Evolutionary conservation across 2,329 filamentous ascomycete genomes (phyloP), one percentile per base, ranked within the genome.

Genomic region (Seiridium unicorne): DNA sequence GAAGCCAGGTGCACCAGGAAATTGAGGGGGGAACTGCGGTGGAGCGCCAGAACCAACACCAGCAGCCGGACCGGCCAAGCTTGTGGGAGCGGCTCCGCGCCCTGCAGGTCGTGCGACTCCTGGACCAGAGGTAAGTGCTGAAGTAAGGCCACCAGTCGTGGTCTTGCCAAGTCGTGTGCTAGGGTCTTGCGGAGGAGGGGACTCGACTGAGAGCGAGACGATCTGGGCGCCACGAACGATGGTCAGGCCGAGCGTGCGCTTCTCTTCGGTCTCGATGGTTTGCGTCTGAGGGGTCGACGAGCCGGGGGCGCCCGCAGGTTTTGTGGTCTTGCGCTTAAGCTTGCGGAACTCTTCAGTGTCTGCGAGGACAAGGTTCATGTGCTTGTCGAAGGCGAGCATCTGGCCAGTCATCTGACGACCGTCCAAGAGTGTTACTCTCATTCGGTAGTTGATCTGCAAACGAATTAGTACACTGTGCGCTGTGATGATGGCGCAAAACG

Each of bases 311-410:
- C 84, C 77, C 10, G 55, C 46, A 57, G 85, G 80, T 80, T 95
- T 96, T 68, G 86, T 84, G 69, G 89, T 86, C 81, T 90, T 94
- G 77, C 91, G 87, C 82, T 95, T 96, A 64, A 94, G 89, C 73
- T 90, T 90, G 75, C 93, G 91, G 78, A 97, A 97, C 77, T 98
- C 94, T 85, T 99, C 95, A 68, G 95, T 98, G 73, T 99, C 95
- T 78, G 94, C 95, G 64, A 99, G 90, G 63, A 99, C 95, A 66
- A 99, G 87, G 77, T 99, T 99, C 95, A 99, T 99, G 79, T 99
- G 95, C 93, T 98, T 98, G 78, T 99, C 95, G 72, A 98, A 99
- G 58, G 95, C 95, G 68, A 99, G 86, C 92, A 99, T 97, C 77
- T 98, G 93, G 63, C 93, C 95, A 46, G 93, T 93, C 89, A 99